Evolutionary conservation across 2,329 filamentous ascomycete species (phyloP).

Genomic region (Plenodomus biglobosus): DNA sequence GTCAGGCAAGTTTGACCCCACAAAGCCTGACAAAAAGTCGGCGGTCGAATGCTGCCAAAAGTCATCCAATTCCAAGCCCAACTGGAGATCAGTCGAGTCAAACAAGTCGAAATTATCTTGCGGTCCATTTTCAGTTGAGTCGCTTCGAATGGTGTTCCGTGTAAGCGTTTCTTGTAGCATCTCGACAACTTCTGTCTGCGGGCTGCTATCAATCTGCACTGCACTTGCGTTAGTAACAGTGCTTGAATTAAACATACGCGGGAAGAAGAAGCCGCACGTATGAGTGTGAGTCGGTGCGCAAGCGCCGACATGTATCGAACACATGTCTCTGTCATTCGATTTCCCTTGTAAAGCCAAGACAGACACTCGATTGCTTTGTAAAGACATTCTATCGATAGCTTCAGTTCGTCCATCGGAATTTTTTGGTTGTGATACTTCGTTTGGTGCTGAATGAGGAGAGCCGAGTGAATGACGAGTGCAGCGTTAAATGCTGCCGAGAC

Average conservation of each 20-base stretch:
- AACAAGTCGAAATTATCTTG: conserved; percentile 4
- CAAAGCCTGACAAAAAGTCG: neutral
- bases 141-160: neutral
- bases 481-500: conserved; percentile 21
- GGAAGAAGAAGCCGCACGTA: conserved; percentile 4
- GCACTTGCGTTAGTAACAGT: too few species aligned
- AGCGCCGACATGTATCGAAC: conserved; percentile 9
- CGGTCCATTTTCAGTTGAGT: neutral
- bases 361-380: conserved; percentile 12
- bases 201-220: too few species aligned
- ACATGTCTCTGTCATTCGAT: conserved; percentile 14
- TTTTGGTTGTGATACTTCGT: conserved; percentile 5
- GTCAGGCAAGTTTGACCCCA: conserved; percentile 5
- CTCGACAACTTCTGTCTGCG: too few species aligned
- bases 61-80: conserved; percentile 9
- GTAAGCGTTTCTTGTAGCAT: too few species aligned
- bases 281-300: conserved; percentile 3
- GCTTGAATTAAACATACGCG: too few species aligned
- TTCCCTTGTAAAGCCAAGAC: conserved; percentile 11
- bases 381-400: conserved; percentile 8
- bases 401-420: conserved; percentile 5
- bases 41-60: conserved; percentile 1
- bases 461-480: conserved; percentile 39
- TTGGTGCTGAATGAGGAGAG: conserved; percentile 22
- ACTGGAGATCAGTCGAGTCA: conserved; percentile 9